phyloP scores from a whole-genome alignment of 129 eudicot genomes.

The Oenanthe sinensis region DNA sequence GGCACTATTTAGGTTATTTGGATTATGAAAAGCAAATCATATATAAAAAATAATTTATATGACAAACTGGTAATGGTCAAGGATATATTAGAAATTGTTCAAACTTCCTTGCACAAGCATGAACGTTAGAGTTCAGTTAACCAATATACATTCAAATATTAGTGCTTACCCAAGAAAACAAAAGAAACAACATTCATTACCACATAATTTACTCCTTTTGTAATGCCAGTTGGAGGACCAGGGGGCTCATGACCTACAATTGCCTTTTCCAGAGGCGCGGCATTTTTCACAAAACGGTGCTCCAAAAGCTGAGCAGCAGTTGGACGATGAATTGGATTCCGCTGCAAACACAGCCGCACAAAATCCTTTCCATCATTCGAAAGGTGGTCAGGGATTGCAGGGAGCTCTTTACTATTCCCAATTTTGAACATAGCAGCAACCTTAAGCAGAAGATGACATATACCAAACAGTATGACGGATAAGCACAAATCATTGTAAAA shows the following conservation, averaged over 20 bases:
- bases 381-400: conserved; percentile 71
- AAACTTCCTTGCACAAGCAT: conserved; percentile 9
- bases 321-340: conserved; percentile 69
- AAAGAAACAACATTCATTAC: conserved; percentile 14
- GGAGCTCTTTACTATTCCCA: conserved; percentile 90
- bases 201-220: conserved; percentile 50
- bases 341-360: conserved; percentile 72
- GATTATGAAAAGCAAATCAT: neutral
- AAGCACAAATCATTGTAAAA: neutral
- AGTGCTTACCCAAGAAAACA: neutral
- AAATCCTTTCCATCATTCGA: conserved; percentile 89
- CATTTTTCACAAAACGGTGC: conserved; percentile 73
- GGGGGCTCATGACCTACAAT: conserved; percentile 36
- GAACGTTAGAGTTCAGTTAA: neutral
- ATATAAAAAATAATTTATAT: neutral
- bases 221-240: conserved; percentile 33
- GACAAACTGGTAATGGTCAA: neutral
- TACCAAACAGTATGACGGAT: neutral
- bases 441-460: conserved; percentile 32
- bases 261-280: conserved; percentile 53
- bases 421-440: conserved; percentile 95
- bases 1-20: neutral
- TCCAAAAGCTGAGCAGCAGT: conserved; percentile 74
- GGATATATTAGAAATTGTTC: neutral
- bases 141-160: neutral